Evolutionary conservation across 1,139 yeast genomes (phyloP), one percentile per base, ranked within the genome.

Genomic region (Scheffersomyces segobiensis): DNA sequence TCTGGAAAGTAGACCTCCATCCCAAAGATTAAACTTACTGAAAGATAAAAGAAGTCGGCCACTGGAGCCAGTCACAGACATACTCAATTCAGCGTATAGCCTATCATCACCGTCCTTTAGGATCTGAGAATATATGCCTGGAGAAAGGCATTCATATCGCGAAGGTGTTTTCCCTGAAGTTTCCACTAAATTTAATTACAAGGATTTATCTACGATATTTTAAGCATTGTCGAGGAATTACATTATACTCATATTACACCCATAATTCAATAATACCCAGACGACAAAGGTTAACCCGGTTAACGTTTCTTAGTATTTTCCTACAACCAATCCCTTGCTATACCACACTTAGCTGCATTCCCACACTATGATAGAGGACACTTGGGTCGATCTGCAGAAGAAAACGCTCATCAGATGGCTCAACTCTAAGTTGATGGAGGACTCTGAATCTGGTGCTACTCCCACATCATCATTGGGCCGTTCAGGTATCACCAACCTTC

Each of bases 341-440:
- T 32, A 32, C 12, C 7, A 32, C 8, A 24, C 5, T n/a, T 24
- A 10, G 14, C 42, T 32, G 12, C 14, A 2, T 12, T 5, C 12
- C 12, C 12, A 14, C 42, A 32, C 14, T 32, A 32, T 32, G 42
- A 32, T 10, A 32, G 42, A 32, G 12, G 42, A 32, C 42, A 17
- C 59, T 20, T 83, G 86, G 86, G 77, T 78, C 26, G 64, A 70
- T 42, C 69, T 74, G 47, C 86, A 83, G 65, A 78, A 80, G 56
- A 77, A 76, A 61, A 79, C 84, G 42, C 79, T 83, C 76, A 63
- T 77, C 20, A 69, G 83, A 59, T 82, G 87, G 87, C 68, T 83
- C 48, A 79, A 80, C 60, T 62, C 74, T 46, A 78, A 79, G 59
- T 64, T 80, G 26, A 56, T 63, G 26, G 52, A 59, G 5, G 61